Evolutionary conservation across 1,284 basidiomycete genomes (phyloP), one percentile per base, ranked within the genome.

Genomic region (Flammula alnicola): DNA sequence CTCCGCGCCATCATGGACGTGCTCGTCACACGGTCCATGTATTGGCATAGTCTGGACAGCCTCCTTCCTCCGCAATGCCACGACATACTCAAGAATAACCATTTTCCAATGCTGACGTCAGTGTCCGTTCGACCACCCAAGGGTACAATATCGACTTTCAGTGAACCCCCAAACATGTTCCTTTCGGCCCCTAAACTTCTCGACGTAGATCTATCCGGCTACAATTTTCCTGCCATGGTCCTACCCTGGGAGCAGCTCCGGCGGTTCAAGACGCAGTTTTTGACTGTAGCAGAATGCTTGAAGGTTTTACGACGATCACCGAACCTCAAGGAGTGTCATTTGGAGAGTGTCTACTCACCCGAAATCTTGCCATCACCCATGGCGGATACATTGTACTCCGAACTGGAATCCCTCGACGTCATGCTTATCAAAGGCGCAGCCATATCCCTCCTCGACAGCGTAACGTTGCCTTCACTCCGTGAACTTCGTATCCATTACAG

Each of bases 131-230:
- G 53, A 1, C 55, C 61, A 3, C 58, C 59, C 3, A 58, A 57
- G 36, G 58, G 61, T 11, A 49, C 58, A 5, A 61, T 61, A 22
- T 53, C 58, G 4, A 56, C 61, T 3, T 63, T 63, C 49, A 61
- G 49, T 36, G 46, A 53, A 9, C 58, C 61, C 4, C 61, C 61
- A 1, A 48, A 58, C 30, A 63, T 63, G 43, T 58, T 63, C 39
- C 39, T 48, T 3, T 45, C 50, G 5, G 49, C 57, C 5, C 59
- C 61, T 2, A 48, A 49, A 20, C 44, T 63, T 7, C 36, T 47
- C 17, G 52, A 57, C 35, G 55, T 63, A 4, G 59, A 59, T 26
- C 36, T 63, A 23, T 50, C 50, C 9, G 61, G 61, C 6, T 61
- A 61, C 37, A 57, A 59, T 38, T 61, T 57, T 44, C 53, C 59